Base-by-base conservation (phyloP, 2,329 filamentous ascomycete species). In the Microthyrium microscopicum region DNA sequence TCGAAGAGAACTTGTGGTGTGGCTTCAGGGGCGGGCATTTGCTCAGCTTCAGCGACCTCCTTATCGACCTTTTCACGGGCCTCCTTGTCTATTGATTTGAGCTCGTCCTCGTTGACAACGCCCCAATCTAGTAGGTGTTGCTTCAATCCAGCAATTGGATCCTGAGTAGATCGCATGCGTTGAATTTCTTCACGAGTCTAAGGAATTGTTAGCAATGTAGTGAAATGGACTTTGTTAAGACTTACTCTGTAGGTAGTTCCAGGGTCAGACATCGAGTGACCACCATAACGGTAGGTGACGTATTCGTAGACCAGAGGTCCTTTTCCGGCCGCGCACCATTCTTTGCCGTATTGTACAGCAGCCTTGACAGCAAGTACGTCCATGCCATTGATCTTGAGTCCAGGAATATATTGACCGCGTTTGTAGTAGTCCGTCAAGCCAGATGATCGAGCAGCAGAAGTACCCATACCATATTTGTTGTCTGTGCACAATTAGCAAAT, bases 381-480 rank as follows among this genome's bases (percentile, higher is more conserved):
- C 89, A 98, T 98, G 54, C 83, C 89, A 65, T 98, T 98, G 60
- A 98, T 83, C 73, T 98, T 98, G 50, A 98, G 74, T 66, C 89
- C 89, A 38, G 89, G 87, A 47, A 98, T 98, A 70, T 95, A 98
- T 66, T 98, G 89, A 46, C 89, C 89, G 64, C 89, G 87, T 77
- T 95, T 95, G 75, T 98, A 95, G 77, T 98, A 98, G 61, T 98
- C 89, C 58, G 89, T 95, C 55, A 94, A 65, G 49, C 89, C 89
- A 40, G 89, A 87, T 40, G 89, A 85, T 51, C 89, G 84, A 61
- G 78, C 77, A 46, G 89, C 87, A 40, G 89, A 80, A 42, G 89
- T 98, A 64, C 89, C 89, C 89, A 98, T 98, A 60, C 89, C 89
- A 59, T 98, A 98, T 66, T 98, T 98, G 79, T 98, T 98, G 74